These are phyloP conservation scores for Colletotrichum karsti DNA, from an alignment of 2,329 filamentous ascomycete genomes.

Conservation along the genomic window DNA sequence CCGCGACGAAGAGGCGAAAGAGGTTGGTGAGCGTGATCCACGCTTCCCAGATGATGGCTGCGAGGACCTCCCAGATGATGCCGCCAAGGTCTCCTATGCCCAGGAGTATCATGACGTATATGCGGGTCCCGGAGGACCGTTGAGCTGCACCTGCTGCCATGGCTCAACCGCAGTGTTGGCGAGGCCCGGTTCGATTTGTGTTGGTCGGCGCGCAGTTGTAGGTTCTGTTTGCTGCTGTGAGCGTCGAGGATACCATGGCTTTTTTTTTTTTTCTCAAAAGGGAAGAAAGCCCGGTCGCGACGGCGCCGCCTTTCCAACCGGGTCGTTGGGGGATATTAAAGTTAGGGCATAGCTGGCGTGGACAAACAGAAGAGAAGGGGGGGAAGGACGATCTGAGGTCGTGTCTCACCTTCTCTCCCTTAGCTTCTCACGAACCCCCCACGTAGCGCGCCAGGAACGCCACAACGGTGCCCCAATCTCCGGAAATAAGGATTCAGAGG, in stretches of 20 bases:
- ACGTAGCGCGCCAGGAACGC: slow-evolving; percentile 14
- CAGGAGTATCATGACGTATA: slow-evolving; percentile 23
- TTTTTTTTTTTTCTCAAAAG: background rate
- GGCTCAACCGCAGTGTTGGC: background rate
- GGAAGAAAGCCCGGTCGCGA: background rate
- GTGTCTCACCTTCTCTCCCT: slow-evolving; percentile 24
- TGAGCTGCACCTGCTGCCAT: slow-evolving; percentile 2
- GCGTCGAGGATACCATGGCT: background rate
- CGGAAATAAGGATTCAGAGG: background rate
- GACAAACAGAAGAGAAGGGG: background rate
- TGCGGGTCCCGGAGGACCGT: slow-evolving; percentile 3
- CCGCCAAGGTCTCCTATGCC: slow-evolving; percentile 17
- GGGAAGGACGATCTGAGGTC: slow-evolving; percentile 1
- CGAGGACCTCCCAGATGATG: slow-evolving; percentile 26
- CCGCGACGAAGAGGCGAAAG: slow-evolving; percentile 21
- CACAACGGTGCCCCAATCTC: slow-evolving; percentile 19
- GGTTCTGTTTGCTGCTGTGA: background rate
- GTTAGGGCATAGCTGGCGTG: slow-evolving; percentile 1
- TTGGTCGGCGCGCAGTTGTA: background rate
- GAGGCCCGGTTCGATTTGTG: background rate
- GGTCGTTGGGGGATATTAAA: background rate
- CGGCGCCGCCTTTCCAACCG: background rate
- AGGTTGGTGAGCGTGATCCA: slow-evolving; percentile 24
- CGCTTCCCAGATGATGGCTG: slow-evolving; percentile 11
- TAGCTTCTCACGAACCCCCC: slow-evolving; percentile 20